Conservation (phyloP, 441 rosid species). For the Kokia cookei region DNA sequence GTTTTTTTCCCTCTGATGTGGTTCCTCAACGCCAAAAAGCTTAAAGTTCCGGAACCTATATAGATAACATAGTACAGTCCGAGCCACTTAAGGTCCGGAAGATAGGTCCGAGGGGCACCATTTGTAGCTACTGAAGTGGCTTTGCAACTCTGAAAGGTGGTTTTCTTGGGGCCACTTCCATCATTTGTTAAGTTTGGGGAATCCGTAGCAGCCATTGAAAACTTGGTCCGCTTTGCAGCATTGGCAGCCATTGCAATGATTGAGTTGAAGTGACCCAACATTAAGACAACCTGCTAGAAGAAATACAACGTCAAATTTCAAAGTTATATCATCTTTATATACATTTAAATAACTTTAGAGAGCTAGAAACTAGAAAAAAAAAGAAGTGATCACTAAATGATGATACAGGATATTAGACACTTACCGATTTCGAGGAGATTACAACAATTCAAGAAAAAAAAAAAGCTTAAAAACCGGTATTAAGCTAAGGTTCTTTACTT, state of each 20-base stretch:
- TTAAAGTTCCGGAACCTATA: constrained; percentile 8
- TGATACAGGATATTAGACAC: background rate
- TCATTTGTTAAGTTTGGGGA: background rate
- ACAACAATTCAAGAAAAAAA: background rate
- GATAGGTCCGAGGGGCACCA: background rate
- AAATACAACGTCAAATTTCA: background rate
- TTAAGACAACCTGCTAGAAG: background rate
- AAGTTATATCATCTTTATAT: background rate
- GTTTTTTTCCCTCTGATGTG: constrained; percentile 26
- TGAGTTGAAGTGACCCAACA: background rate
- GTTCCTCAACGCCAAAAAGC: constrained; percentile 15
- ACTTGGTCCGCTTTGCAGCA: background rate
- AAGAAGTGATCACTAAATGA: background rate
- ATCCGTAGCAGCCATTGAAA: constrained; percentile 2
- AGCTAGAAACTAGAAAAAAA: background rate
- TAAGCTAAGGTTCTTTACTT: background rate
- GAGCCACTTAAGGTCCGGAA: background rate
- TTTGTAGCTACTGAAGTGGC: background rate
- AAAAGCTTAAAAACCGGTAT: background rate
- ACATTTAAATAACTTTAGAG: background rate
- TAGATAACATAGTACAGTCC: constrained; percentile 13
- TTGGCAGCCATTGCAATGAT: background rate
- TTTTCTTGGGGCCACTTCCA: background rate
- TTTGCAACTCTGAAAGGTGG: background rate
- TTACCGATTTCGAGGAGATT: background rate